Percentiles rank a stretch among this genome's conserved stretches.
Conservation (phyloP, 495 filamentous ascomycete genomes). For the Penicillium ochrochloron region DNA sequence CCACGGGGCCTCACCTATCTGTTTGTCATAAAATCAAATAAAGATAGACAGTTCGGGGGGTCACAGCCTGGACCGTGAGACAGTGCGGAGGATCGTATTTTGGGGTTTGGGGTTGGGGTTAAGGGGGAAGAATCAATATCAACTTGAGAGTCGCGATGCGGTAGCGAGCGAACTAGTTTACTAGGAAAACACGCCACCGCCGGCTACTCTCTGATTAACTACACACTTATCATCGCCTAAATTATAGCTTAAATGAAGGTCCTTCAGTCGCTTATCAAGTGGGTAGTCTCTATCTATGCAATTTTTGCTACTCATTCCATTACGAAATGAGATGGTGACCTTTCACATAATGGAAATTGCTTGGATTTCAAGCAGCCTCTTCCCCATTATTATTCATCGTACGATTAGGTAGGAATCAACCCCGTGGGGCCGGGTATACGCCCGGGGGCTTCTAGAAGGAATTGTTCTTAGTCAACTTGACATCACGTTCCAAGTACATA, state of each 20-base stretch:
- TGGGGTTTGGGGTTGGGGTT: background rate
- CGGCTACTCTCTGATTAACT: background rate
- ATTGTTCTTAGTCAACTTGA: conserved; percentile 3
- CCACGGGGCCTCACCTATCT: conserved; percentile 5
- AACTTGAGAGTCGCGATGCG: background rate
- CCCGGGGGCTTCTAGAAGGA: conserved; percentile 7
- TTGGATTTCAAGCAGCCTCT: too few relatives aligned
- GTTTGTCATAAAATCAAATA: conserved; percentile 9
- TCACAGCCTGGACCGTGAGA: background rate
- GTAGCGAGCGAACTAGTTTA: background rate
- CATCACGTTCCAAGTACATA: background rate
- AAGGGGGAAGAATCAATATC: background rate
- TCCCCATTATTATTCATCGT: background rate
- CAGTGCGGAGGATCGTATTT: conserved; percentile 4
- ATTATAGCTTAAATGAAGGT: background rate
- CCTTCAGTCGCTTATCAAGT: background rate
- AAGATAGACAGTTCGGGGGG: background rate
- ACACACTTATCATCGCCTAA: background rate
- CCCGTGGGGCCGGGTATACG: conserved; percentile 4
- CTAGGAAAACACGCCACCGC: background rate
- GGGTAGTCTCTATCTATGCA: background rate
- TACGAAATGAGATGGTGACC: background rate
- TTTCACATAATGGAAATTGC: background rate
- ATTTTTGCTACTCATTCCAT: background rate
- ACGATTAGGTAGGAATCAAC: background rate